Evolutionary conservation across 805 yeast genomes (phyloP).

Genomic region (Clavispora vitiphila): DNA sequence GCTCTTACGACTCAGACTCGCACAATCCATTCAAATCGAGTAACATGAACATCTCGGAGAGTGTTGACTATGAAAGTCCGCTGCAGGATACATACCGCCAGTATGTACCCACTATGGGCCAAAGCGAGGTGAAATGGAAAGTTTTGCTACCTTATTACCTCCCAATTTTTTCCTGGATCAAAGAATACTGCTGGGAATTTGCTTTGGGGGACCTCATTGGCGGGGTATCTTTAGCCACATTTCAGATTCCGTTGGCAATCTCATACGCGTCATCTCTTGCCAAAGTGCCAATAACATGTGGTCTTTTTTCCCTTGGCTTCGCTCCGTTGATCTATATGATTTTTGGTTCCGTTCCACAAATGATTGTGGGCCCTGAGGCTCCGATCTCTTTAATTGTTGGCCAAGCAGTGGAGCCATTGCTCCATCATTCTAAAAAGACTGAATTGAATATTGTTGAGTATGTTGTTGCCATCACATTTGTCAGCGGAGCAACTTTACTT

Average conservation of each 20-base stretch:
- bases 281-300: constrained; percentile 38
- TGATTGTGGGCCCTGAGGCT: constrained; percentile 44
- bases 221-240: constrained; percentile 83
- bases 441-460: constrained; percentile 27
- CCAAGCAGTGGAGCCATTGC: constrained; percentile 40
- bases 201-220: constrained; percentile 66
- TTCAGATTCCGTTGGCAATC: constrained; percentile 79
- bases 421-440: constrained; percentile 30
- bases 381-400: constrained; percentile 44
- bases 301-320: constrained; percentile 34
- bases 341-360: constrained; percentile 43
- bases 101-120: neutral
- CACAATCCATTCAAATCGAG: neutral
- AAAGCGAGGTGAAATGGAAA: constrained; percentile 18
- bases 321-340: constrained; percentile 37
- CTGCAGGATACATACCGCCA: neutral
- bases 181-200: constrained; percentile 37
- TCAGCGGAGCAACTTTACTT: constrained; percentile 58
- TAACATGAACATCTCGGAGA: neutral
- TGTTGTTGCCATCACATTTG: constrained; percentile 47
- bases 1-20: neutral
- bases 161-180: constrained; percentile 67
- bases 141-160: constrained; percentile 54
- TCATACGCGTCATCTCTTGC: constrained; percentile 40
- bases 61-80: neutral